These are phyloP conservation scores for Microdochium bolleyi DNA, from an alignment of 2,329 filamentous ascomycete species.

Conservation along the genomic window DNA sequence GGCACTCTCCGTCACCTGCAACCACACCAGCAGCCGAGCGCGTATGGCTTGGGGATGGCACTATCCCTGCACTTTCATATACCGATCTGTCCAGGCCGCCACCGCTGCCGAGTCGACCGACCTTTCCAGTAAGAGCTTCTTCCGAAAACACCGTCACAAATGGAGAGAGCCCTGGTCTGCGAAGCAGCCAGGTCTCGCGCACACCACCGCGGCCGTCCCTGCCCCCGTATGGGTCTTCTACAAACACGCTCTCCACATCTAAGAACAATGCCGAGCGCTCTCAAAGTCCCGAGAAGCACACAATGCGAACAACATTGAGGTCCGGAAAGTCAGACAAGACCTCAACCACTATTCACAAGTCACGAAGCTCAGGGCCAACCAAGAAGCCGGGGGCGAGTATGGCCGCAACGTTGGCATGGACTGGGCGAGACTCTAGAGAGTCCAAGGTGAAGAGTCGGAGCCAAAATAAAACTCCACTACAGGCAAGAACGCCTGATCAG, in stretches of 20 bases:
- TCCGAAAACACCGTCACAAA: conserved; percentile 37
- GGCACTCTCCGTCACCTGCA: background rate
- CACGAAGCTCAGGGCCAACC: conserved; percentile 29
- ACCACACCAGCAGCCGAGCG: conserved; percentile 13
- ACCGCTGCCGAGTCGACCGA: conserved; percentile 46
- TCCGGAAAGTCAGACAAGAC: conserved; percentile 37
- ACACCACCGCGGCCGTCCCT: conserved; percentile 14
- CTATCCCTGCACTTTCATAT: conserved; percentile 73
- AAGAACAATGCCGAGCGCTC: conserved; percentile 34
- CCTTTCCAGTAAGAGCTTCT: conserved; percentile 43
- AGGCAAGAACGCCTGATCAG: conserved; percentile 17
- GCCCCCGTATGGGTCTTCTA: conserved; percentile 22
- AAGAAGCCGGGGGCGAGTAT: conserved; percentile 51
- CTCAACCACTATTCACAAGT: conserved; percentile 25
- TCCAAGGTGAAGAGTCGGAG: conserved; percentile 5
- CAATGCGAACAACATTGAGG: conserved; percentile 54
- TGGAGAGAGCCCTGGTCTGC: conserved; percentile 13
- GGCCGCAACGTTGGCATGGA: conserved; percentile 58
- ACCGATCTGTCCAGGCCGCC: conserved; percentile 67
- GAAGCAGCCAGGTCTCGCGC: conserved; percentile 15
- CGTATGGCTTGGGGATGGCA: conserved; percentile 72
- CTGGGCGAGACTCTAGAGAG: conserved; percentile 32
- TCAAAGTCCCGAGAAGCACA: conserved; percentile 53
- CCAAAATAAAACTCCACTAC: background rate
- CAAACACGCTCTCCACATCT: conserved; percentile 4